Base-by-base conservation (phyloP, 257 asterid species). In the Fraxinus pennsylvanica region DNA sequence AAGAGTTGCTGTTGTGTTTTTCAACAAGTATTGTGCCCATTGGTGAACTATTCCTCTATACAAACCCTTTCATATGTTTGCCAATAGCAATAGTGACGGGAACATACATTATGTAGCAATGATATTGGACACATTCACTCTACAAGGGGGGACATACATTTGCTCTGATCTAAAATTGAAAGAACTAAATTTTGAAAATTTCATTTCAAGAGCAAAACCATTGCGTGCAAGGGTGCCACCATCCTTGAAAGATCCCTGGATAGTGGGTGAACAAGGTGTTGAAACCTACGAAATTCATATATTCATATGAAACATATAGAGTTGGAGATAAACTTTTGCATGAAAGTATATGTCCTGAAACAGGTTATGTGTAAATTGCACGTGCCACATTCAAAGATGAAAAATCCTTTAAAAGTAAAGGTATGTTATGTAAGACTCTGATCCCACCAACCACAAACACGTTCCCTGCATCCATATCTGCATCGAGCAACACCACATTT, bases 41-140 rank as follows among this genome's bases (percentile, higher is more conserved):
- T 97, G 50, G 83, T 65, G 80, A 96, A 96, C 99, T 98, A 96
- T 84, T 96, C 94, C 81, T 96, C 99, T 21, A 96, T 92, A 89
- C 99, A 96, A 80, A 93, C 90, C 84, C 94, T 86, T 89, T 96
- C 99, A 76, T 96, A 96, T 66, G 99, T 94, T 84, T 96, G 99
- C 19, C 99, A 98, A 21, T 98, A 96, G 96, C 98, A 81, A 96
- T 91, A 68, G 94, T 96, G 22, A 96, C 99, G 0, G 99, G 99
- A 74, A 94, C 98, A 39, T 91, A 86, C 98, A 96, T 91, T 75
- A 96, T 29, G 96, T 81, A 94, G 99, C 80, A 96, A 82, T 10
- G 99, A 96, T 76, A 94, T 94, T 35, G 99, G 99, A 81, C 99
- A 96, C 78, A 97, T 84, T 66, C 94, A 80, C 87, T 96, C 98